phyloP scores from a whole-genome alignment of 139 green algal genomes.

The Closterium sp. region DNA sequence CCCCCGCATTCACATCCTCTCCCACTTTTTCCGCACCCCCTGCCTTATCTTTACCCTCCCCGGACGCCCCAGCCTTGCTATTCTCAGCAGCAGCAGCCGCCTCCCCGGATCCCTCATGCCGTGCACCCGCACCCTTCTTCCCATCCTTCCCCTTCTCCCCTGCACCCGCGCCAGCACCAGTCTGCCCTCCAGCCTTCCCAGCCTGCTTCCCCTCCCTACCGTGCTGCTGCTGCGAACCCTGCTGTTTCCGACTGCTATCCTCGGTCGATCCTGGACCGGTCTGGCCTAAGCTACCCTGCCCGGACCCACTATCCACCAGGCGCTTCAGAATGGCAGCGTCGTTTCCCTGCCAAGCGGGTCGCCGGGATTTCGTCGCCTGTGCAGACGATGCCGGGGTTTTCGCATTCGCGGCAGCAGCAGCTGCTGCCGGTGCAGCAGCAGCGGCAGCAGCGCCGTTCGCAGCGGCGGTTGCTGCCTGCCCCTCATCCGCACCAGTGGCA shows the following conservation, averaged over 20 bases:
- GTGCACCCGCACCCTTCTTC: background rate
- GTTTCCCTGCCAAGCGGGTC: conserved; percentile 30
- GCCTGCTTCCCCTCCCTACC: background rate
- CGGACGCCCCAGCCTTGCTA: background rate
- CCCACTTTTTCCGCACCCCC: too few relatives aligned
- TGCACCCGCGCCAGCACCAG: background rate
- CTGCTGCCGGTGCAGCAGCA: background rate
- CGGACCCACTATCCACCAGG: background rate
- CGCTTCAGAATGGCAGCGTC: background rate
- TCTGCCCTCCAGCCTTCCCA: too few relatives aligned
- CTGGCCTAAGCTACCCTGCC: background rate
- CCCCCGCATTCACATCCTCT: background rate
- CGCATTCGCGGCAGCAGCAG: background rate
- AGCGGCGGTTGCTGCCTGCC: background rate
- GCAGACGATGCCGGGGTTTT: background rate
- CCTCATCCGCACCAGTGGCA: background rate
- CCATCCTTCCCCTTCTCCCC: background rate
- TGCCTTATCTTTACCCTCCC: too few relatives aligned
- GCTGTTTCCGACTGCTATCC: background rate
- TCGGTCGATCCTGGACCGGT: too few relatives aligned
- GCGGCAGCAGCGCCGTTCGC: background rate
- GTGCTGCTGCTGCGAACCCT: background rate
- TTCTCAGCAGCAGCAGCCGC: background rate
- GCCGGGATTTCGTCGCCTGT: background rate
- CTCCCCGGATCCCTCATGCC: background rate